Percentiles rank a stretch among this genome's conserved stretches.
Conservation (phyloP, 2,329 filamentous ascomycete species). For the Rutstroemia sydowiana region DNA sequence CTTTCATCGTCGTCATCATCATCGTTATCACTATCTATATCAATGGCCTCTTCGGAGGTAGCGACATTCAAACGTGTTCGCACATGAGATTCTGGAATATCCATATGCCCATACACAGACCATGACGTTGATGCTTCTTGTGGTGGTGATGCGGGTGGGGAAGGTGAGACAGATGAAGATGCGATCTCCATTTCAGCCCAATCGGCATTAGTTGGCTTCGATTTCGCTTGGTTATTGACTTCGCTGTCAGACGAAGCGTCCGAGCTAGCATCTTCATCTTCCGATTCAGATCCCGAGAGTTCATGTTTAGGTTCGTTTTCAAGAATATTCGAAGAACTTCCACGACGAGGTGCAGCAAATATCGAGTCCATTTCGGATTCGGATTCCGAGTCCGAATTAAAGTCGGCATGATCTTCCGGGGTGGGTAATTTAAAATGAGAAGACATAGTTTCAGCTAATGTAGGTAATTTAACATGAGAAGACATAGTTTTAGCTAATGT, state of each 20-base stretch:
- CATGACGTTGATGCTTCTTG: background rate
- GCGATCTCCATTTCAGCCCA: background rate
- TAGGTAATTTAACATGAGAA: background rate
- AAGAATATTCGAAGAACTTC: no score
- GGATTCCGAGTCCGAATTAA: background rate
- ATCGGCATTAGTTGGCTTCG: background rate
- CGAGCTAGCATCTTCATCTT: conserved; percentile 3
- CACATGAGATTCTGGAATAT: conserved; percentile 7
- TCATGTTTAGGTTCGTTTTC: conserved; percentile 15
- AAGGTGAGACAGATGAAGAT: background rate
- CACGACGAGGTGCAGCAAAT: conserved; percentile 13
- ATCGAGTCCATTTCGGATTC: conserved; percentile 12
- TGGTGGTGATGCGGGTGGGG: background rate
- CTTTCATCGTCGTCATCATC: conserved; percentile 13
- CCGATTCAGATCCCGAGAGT: conserved; percentile 14
- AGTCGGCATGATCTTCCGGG: background rate
- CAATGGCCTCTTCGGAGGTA: background rate
- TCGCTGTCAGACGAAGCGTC: background rate
- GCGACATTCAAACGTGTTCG: background rate
- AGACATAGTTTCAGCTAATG: no score
- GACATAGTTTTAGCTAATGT: no score
- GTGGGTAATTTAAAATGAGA: background rate
- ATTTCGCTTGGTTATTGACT: no score
- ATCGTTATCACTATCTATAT: background rate
- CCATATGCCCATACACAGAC: background rate